Evolutionary conservation across 208 protist species (phyloP).

Genomic region (Entamoeba invadens): DNA sequence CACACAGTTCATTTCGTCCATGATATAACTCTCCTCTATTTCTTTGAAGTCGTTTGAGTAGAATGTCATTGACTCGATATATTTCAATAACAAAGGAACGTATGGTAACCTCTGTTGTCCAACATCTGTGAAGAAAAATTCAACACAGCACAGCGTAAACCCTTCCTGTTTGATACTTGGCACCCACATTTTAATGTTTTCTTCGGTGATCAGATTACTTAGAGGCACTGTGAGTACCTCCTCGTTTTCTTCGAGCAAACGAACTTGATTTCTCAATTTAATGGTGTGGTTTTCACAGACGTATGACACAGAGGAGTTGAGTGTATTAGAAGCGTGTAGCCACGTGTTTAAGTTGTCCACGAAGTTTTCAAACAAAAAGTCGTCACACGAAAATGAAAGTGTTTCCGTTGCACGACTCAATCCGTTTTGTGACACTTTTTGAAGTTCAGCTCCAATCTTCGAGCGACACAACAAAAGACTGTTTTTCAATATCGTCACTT

Average conservation of each 20-base stretch:
- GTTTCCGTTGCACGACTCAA: neutral
- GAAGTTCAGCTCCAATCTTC: too few relatives aligned
- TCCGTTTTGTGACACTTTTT: too few relatives aligned
- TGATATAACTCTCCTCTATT: neutral
- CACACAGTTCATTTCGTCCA: neutral
- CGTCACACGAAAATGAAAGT: neutral
- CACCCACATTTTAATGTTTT: neutral
- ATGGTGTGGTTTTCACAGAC: neutral
- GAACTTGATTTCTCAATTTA: neutral
- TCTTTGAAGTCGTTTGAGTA: neutral
- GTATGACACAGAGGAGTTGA: neutral
- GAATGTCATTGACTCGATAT: neutral
- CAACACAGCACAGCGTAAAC: neutral
- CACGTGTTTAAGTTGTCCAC: neutral
- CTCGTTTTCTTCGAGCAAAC: neutral
- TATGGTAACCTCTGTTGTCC: neutral
- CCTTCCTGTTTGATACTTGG: neutral
- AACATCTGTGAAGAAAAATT: neutral
- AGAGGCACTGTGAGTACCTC: neutral
- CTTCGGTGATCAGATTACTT: neutral
- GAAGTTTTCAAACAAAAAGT: neutral
- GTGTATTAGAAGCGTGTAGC: neutral
- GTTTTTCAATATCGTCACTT: neutral
- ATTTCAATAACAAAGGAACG: neutral
- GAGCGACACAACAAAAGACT: neutral